Conservation (phyloP, 1,139 yeast species). For the Taphrina pruni region DNA sequence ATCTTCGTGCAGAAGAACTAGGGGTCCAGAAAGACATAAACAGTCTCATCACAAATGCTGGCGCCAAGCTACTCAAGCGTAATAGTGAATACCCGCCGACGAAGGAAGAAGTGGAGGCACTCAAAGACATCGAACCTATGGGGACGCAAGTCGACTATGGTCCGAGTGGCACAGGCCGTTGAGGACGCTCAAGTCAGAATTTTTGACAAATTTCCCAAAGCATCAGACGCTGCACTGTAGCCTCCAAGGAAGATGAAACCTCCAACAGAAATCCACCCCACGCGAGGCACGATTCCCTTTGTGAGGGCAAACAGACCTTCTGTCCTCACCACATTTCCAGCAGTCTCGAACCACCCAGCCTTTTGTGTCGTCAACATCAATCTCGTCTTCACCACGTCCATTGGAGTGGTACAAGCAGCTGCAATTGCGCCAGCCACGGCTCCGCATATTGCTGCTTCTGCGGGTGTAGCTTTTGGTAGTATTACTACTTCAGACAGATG, state of each 20-base stretch:
- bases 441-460: slow-evolving; percentile 92
- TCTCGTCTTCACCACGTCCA: slow-evolving; percentile 90
- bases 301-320: slow-evolving; percentile 75
- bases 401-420: slow-evolving; percentile 91
- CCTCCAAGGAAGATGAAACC: slow-evolving; percentile 97
- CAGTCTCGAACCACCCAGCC: slow-evolving; percentile 57
- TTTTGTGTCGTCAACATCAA: slow-evolving; percentile 73
- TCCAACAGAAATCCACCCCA: slow-evolving; percentile 97
- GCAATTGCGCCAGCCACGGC: slow-evolving; percentile 93
- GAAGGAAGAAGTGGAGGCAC: slow-evolving; percentile 23
- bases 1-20: slow-evolving; percentile 36
- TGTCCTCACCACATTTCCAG: slow-evolving; percentile 59
- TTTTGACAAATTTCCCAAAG: slow-evolving; percentile 12
- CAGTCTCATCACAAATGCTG: slow-evolving; percentile 29
- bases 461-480: slow-evolving; percentile 59
- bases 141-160: slow-evolving; percentile 40
- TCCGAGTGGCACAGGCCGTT: slow-evolving; percentile 25
- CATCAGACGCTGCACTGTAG: slow-evolving; percentile 70
- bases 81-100: slow-evolving; percentile 30
- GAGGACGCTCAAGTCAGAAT: neutral
- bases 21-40: slow-evolving; percentile 33
- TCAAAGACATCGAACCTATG: slow-evolving; percentile 28
- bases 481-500: slow-evolving; percentile 49
- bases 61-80: slow-evolving; percentile 33
- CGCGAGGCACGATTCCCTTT: slow-evolving; percentile 89